A percentile compares a stretch with the other conserved stretches of the same genome.
These are phyloP conservation scores for Pythium myriotylum DNA, from an alignment of 352 stramenopile genomes.

Conservation along the genomic window DNA sequence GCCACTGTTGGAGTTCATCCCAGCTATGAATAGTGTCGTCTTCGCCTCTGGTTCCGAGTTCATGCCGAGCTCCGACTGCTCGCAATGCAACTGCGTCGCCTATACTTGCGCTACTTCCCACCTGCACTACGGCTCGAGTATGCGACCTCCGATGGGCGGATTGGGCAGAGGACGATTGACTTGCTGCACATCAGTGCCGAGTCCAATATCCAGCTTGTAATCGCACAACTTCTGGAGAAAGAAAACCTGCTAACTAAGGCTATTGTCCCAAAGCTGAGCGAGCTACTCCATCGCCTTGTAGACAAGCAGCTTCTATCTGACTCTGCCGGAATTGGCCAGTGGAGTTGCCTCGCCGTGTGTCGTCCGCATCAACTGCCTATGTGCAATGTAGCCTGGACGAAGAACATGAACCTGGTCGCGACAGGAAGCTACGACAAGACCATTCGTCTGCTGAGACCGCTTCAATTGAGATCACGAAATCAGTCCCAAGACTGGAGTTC, in stretches of 20 bases:
- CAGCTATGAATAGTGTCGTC: no score
- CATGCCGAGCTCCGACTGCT: not conserved
- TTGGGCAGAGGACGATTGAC: slow-evolving; percentile 61
- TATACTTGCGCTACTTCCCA: slow-evolving; percentile 78
- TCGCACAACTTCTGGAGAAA: slow-evolving; percentile 53
- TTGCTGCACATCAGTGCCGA: slow-evolving; percentile 68
- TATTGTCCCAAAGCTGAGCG: slow-evolving; percentile 45
- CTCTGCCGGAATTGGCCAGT: slow-evolving; percentile 29
- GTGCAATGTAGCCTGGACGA: slow-evolving; percentile 75
- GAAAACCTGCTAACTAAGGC: slow-evolving; percentile 61
- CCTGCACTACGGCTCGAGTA: slow-evolving; percentile 71
- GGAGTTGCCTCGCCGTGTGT: slow-evolving; percentile 43
- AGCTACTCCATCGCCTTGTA: slow-evolving; percentile 71
- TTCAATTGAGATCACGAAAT: slow-evolving; percentile 31
- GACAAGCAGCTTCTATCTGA: slow-evolving; percentile 59
- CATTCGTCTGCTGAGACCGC: slow-evolving; percentile 48
- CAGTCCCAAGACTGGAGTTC: slow-evolving; percentile 20
- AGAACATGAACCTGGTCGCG: slow-evolving; percentile 59
- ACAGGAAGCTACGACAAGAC: slow-evolving; percentile 82
- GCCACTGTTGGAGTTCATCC: no score
- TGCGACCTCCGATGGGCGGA: slow-evolving; percentile 42
- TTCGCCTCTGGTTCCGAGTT: no score
- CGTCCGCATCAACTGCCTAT: slow-evolving; percentile 63
- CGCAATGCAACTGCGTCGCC: slow-evolving; percentile 61
- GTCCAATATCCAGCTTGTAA: slow-evolving; percentile 60